These are phyloP conservation scores for Chaetomiaceae sp. DNA, from an alignment of 2,329 filamentous ascomycete species.

Conservation along the genomic window DNA sequence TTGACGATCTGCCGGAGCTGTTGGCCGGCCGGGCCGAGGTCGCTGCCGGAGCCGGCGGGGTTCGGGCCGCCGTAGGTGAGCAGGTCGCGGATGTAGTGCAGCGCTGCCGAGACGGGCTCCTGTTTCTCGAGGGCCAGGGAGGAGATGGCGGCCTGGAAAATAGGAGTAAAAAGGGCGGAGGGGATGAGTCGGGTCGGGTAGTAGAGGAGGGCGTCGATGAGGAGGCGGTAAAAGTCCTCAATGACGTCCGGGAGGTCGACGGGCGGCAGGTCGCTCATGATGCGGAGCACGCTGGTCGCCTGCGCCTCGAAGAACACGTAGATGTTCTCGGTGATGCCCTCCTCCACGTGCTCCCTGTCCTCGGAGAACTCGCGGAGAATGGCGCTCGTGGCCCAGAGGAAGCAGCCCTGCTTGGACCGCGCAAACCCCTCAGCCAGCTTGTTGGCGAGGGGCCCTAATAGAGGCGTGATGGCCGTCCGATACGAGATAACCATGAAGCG, in stretches of 20 bases:
- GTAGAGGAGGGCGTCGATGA: constrained; percentile 87
- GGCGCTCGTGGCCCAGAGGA: constrained; percentile 96
- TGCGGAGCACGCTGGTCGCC: constrained; percentile 81
- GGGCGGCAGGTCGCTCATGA: constrained; percentile 76
- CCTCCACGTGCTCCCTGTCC: constrained; percentile 77
- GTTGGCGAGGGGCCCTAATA: constrained; percentile 80
- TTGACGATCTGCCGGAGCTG: constrained; percentile 72
- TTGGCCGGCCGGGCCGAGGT: constrained; percentile 55
- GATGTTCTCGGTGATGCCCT: constrained; percentile 77
- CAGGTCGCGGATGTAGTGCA: constrained; percentile 90
- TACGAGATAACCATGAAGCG: constrained; percentile 96
- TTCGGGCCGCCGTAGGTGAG: constrained; percentile 82
- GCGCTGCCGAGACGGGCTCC: constrained; percentile 82
- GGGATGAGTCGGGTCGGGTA: constrained; percentile 81
- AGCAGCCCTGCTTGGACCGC: constrained; percentile 85
- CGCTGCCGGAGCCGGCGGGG: constrained; percentile 56
- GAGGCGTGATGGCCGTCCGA: constrained; percentile 77
- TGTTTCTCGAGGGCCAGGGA: constrained; percentile 85
- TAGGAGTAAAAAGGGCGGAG: constrained; percentile 72
- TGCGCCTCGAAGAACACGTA: constrained; percentile 95
- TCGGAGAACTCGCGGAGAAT: constrained; percentile 95
- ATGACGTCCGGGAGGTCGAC: constrained; percentile 77
- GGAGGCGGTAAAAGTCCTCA: constrained; percentile 92
- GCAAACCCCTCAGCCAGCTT: constrained; percentile 84
- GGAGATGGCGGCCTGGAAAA: constrained; percentile 82